A percentile compares a stretch with the other conserved stretches of the same genome.
Evolutionary conservation across 345 rosid species (phyloP).

Genomic region (Eutrema japonicum): DNA sequence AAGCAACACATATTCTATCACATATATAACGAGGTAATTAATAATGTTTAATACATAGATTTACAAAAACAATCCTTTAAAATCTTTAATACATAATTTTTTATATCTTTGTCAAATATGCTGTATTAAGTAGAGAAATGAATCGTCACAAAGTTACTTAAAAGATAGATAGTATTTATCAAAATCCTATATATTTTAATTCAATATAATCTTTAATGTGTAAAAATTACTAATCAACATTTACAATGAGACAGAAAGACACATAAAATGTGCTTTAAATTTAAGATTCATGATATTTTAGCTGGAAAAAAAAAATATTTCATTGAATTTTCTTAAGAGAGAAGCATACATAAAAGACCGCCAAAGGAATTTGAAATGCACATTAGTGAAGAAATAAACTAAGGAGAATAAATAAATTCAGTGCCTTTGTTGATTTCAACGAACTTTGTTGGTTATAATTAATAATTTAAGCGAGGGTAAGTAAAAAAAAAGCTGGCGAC

Average conservation of each 20-base stretch:
- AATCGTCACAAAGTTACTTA: not conserved
- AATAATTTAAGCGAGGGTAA: conserved; percentile 23
- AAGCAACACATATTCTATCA: not conserved
- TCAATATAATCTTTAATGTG: not conserved
- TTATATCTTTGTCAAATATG: not conserved
- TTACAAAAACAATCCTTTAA: not conserved
- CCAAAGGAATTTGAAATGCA: conserved; percentile 37
- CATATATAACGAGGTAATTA: not conserved
- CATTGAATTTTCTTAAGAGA: not conserved
- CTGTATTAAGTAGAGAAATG: not conserved
- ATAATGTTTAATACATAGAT: not conserved
- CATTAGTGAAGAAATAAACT: conserved; percentile 26
- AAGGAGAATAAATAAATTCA: conserved; percentile 18
- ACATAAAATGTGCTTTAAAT: not conserved
- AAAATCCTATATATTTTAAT: conserved; percentile 1
- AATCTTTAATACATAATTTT: not conserved
- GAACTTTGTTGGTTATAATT: conserved; percentile 33
- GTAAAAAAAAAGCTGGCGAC: conserved; percentile 48
- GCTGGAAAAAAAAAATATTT: not conserved
- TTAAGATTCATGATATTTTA: not conserved
- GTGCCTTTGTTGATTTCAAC: conserved; percentile 41
- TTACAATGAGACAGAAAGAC: conserved; percentile 1
- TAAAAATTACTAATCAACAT: not conserved
- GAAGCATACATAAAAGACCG: conserved; percentile 33
- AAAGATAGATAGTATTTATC: not conserved